Evolutionary conservation across 768 basidiomycete genomes (phyloP).

Genomic region (Boletus pseudo-olivaceus): DNA sequence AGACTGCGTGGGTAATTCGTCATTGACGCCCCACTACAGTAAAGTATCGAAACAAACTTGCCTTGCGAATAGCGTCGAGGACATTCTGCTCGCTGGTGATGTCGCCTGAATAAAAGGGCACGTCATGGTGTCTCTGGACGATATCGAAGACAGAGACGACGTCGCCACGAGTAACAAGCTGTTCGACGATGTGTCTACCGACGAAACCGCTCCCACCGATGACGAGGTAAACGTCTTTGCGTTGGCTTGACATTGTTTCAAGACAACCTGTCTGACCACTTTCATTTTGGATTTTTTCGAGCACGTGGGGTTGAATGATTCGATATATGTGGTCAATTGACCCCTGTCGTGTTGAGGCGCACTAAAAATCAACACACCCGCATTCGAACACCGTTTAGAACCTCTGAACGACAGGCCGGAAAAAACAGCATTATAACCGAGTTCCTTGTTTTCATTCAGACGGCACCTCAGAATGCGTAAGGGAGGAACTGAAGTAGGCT

Average conservation of each 20-base stretch:
- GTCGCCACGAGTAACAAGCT: constrained; percentile 74
- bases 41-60: constrained; percentile 29
- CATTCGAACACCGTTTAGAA: no score
- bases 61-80: constrained; percentile 68
- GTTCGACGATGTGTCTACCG: constrained; percentile 87
- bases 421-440: no score
- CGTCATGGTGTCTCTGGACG: constrained; percentile 85
- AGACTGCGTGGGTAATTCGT: constrained; percentile 41
- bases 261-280: background rate
- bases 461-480: no score
- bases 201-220: constrained; percentile 94
- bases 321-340: constrained; percentile 4
- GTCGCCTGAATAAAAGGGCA: constrained; percentile 86
- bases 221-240: constrained; percentile 77
- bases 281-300: constrained; percentile 1
- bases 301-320: constrained; percentile 2
- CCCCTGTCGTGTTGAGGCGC: constrained; percentile 1
- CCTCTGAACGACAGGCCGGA: no score
- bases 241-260: constrained; percentile 14
- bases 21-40: background rate
- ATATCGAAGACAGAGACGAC: constrained; percentile 86
- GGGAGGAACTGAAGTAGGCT: no score
- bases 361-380: no score
- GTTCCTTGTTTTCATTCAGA: no score
- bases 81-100: constrained; percentile 77